Base-by-base conservation (phyloP, 495 filamentous ascomycete genomes). In the Podospora sp. region DNA sequence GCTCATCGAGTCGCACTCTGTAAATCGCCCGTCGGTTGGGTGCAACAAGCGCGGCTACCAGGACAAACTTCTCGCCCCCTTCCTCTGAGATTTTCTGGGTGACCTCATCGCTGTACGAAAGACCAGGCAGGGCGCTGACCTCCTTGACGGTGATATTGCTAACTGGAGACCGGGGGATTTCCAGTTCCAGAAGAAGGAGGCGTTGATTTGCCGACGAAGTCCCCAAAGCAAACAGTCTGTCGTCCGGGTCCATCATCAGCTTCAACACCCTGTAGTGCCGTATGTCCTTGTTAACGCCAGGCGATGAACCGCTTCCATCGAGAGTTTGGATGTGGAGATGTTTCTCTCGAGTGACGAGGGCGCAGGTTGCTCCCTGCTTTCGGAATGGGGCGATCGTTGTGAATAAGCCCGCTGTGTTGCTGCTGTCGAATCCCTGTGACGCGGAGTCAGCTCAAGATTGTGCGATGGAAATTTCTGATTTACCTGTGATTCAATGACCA, bases 111-210 rank as follows among this genome's bases (percentile, higher is more conserved):
- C 71, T 53, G 36, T 73, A 63, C 0, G 68, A 65, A 24, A 79
- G 62, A 26, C 69, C 65, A 2, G 72, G 60, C 18, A 79, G 67
- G 18, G 57, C 51, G 8, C 36, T 67, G n/a, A 77, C 53, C 52
- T 75, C 74, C 4, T 52, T 56, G 2, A 71, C 65, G 9, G 51
- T 66, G 18, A 69, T 62, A 53, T 63, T 66, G 33, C 65, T 66
- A 1, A 35, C 40, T 1, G 56, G 24, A 21, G 60, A 50, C 29
- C 65, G 59, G 16, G 71, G 61, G 2, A 74, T 40, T 1, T 62
- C 70, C 49, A 79, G 46, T 61, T 78, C 75, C 14, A 79, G 50
- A 20, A 79, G 56, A 9, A 72, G 52, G 49, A 79, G 66, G 22
- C 33, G 68, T 22, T 69, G 65, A 20, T 61, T 73, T 1, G 68